Conservation (phyloP, 257 asterid genomes). For the Jacaranda mimosifolia region DNA sequence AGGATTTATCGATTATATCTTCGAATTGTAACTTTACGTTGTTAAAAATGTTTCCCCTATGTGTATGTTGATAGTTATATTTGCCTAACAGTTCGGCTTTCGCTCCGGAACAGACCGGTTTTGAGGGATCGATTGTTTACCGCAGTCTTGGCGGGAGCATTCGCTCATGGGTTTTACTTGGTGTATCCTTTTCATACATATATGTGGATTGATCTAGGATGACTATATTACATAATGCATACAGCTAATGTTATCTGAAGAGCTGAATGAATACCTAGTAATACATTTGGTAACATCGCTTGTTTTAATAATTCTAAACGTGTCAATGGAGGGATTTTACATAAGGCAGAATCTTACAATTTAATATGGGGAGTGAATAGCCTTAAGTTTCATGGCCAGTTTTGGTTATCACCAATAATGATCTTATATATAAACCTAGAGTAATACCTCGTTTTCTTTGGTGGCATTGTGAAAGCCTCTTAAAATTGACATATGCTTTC, state of each 20-base stretch:
- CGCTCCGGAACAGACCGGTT: conserved; percentile 71
- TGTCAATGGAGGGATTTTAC: neutral
- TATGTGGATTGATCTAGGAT: neutral
- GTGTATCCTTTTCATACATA: conserved; percentile 47
- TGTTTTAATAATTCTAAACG: neutral
- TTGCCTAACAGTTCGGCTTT: conserved; percentile 43
- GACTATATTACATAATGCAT: neutral
- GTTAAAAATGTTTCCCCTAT: too few species aligned
- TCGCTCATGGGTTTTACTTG: conserved; percentile 69
- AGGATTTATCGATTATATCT: neutral
- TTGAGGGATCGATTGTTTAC: conserved; percentile 76
- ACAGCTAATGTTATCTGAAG: neutral
- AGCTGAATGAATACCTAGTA: neutral
- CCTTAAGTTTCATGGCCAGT: neutral
- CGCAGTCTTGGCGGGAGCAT: conserved; percentile 81
- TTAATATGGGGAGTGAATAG: neutral
- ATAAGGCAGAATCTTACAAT: neutral
- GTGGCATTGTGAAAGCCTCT: neutral
- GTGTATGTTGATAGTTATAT: neutral
- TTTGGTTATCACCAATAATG: neutral
- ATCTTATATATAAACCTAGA: neutral
- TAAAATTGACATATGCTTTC: too few species aligned
- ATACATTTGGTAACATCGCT: neutral
- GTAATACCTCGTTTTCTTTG: neutral
- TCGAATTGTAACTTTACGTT: too few species aligned